Conservation (phyloP, 2,329 filamentous ascomycete genomes). For the Ustulina deusta region DNA sequence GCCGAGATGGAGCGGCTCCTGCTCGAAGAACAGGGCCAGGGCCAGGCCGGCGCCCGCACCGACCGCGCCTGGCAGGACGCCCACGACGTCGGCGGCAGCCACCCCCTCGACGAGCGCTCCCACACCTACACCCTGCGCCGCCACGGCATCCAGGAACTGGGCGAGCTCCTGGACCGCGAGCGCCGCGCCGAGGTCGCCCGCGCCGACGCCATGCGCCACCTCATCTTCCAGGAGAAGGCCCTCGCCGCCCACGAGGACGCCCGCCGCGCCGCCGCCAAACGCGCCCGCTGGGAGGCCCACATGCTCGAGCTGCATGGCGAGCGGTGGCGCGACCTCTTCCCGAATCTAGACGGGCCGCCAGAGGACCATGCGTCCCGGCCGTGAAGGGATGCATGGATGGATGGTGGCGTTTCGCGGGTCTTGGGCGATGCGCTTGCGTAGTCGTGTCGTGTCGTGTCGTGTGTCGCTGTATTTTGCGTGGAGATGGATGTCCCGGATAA, state of each 20-base stretch:
- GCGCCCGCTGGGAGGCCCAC: constrained; percentile 41
- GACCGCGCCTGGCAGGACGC: background rate
- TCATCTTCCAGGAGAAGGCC: constrained; percentile 45
- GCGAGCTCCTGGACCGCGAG: constrained; percentile 35
- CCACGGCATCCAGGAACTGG: constrained; percentile 37
- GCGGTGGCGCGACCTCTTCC: constrained; percentile 39
- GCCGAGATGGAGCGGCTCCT: constrained; percentile 26
- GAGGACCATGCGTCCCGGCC: background rate
- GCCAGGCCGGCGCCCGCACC: too few species aligned
- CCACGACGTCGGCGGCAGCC: background rate
- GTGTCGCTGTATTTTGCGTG: background rate
- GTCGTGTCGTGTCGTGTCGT: constrained; percentile 7
- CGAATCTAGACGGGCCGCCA: background rate
- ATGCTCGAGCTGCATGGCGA: constrained; percentile 42
- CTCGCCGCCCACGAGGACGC: constrained; percentile 44
- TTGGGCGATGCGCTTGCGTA: background rate
- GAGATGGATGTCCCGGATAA: constrained; percentile 3
- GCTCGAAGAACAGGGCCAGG: background rate
- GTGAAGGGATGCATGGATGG: background rate
- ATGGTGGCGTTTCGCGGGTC: background rate
- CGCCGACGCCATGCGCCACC: constrained; percentile 48
- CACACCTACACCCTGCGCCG: constrained; percentile 25
- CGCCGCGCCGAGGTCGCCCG: constrained; percentile 46
- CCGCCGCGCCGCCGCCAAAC: constrained; percentile 28
- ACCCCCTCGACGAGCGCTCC: constrained; percentile 19